Conservation (phyloP, 805 yeast species). For the Metschnikowia continentalis region DNA sequence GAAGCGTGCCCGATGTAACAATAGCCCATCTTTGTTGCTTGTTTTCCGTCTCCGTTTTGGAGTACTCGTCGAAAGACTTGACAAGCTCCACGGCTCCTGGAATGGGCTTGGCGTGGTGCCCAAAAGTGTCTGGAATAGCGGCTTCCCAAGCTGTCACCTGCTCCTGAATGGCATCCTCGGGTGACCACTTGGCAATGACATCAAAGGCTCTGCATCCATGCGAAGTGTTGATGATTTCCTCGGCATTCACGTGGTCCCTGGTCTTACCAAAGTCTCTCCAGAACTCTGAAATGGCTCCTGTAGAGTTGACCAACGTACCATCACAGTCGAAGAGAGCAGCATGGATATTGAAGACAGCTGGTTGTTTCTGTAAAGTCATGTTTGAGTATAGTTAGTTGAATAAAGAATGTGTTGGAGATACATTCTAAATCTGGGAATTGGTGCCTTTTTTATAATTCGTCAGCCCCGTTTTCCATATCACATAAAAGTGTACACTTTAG, state of each 20-base stretch:
- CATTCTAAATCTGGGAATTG: neutral
- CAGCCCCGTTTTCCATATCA: neutral
- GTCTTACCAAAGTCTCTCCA: conserved; percentile 72
- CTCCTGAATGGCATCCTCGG: conserved; percentile 64
- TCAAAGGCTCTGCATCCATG: conserved; percentile 86
- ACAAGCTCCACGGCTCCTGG: conserved; percentile 73
- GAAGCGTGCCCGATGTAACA: conserved; percentile 79
- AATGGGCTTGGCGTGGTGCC: conserved; percentile 68
- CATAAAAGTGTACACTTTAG: too few species aligned
- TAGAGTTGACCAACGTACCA: conserved; percentile 82
- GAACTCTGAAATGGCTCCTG: conserved; percentile 75
- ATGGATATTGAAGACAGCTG: conserved; percentile 40
- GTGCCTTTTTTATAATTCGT: neutral
- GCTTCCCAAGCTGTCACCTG: conserved; percentile 66
- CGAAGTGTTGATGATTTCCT: conserved; percentile 64
- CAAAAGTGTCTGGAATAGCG: conserved; percentile 66
- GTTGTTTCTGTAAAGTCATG: conserved; percentile 30
- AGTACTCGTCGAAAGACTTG: conserved; percentile 46
- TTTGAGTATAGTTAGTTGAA: neutral
- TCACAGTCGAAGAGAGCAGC: conserved; percentile 76
- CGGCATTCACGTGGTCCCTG: conserved; percentile 65
- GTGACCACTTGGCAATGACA: conserved; percentile 68
- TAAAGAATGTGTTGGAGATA: neutral
- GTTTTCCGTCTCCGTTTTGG: conserved; percentile 40
- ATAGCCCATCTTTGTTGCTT: conserved; percentile 70